phyloP scores from a whole-genome alignment of 139 green algal genomes.

The Pleodorina starrii region DNA sequence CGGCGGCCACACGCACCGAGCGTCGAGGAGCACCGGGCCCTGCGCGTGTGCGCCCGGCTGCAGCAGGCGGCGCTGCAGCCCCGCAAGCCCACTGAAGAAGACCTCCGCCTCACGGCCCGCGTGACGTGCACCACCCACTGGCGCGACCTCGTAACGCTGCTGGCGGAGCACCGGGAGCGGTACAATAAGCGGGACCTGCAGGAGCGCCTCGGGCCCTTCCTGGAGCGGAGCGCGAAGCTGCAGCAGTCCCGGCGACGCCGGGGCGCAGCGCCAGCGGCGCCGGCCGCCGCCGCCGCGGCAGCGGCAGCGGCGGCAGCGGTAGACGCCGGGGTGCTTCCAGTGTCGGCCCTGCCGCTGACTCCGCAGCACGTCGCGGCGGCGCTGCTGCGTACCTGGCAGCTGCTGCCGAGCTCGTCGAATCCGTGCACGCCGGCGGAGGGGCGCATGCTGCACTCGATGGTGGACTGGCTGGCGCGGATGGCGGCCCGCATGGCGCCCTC shows the following conservation, averaged over 20 bases:
- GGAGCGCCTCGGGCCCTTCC: neutral
- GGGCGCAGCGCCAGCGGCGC: neutral
- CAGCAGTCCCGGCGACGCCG: neutral
- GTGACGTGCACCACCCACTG: neutral
- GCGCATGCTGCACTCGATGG: slow-evolving; percentile 5
- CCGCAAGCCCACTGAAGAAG: neutral
- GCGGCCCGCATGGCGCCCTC: neutral
- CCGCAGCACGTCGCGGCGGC: slow-evolving; percentile 40
- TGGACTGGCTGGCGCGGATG: neutral
- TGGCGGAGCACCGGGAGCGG: slow-evolving; percentile 5
- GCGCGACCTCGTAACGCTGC: neutral
- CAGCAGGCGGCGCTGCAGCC: slow-evolving; percentile 5
- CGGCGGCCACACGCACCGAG: neutral
- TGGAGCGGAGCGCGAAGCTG: neutral
- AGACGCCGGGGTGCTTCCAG: neutral
- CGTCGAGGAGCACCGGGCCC: neutral
- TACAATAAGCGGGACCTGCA: neutral
- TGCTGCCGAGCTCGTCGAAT: neutral
- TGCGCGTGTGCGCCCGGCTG: neutral
- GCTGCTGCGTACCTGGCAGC: slow-evolving; percentile 16
- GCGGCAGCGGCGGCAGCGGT: neutral
- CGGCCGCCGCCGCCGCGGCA: neutral
- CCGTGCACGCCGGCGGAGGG: neutral
- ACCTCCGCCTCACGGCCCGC: slow-evolving; percentile 3
- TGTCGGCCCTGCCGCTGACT: slow-evolving; percentile 20